phyloP scores from a whole-genome alignment of 139 green algal species.

The Tetradesmus obliquus region DNA sequence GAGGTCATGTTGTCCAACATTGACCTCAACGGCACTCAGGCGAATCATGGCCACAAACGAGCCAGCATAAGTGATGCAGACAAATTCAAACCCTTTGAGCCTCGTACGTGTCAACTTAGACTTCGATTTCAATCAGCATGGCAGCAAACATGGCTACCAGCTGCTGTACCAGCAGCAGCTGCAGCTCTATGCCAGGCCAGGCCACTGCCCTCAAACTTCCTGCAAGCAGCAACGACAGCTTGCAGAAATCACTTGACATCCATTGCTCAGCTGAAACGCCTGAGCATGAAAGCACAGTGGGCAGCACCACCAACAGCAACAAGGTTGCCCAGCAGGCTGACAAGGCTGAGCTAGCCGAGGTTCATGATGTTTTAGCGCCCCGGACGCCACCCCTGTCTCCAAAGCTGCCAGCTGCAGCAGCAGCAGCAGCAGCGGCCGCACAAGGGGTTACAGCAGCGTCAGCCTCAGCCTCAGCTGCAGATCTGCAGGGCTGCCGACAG shows the following conservation, averaged over 20 bases:
- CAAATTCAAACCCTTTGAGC: background rate
- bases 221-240: background rate
- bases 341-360: background rate
- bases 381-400: background rate
- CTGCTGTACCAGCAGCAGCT: conserved; percentile 14
- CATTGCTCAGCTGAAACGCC: background rate
- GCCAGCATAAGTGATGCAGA: background rate
- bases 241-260: background rate
- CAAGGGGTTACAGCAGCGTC: background rate
- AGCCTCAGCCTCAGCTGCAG: background rate
- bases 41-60: background rate
- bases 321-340: background rate
- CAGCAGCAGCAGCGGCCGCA: background rate
- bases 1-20: background rate
- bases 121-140: background rate
- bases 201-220: background rate
- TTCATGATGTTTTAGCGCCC: background rate
- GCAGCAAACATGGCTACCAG: background rate
- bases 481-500: background rate
- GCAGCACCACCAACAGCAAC: background rate
- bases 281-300: background rate
- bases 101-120: background rate
- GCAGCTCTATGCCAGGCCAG: background rate
- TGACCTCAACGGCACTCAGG: background rate
- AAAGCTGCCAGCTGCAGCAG: background rate